Base-by-base conservation (phyloP, 2,329 filamentous ascomycete species). In the Penicillium crustosum region DNA sequence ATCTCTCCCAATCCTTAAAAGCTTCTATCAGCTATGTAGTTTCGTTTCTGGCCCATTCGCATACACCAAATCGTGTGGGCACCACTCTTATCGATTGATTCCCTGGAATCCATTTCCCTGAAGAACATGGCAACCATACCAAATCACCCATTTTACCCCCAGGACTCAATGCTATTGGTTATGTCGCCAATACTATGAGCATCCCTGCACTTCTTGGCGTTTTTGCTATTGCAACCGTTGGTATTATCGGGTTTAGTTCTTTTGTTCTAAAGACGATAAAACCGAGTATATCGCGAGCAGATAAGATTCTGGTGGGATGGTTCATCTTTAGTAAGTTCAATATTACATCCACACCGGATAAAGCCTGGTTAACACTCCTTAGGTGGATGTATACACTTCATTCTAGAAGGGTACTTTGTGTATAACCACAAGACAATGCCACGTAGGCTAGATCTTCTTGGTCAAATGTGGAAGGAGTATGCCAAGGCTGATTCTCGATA, bases 341-440 rank as follows among this genome's bases (percentile, higher is more conserved):
- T 21, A 39, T 38, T 39, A 21, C 10, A 10, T 6, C n/a, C 12
- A 35, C 7, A 12, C n/a, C 39, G 15, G 13, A 42, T 13, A 1
- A 13, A 38, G 19, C 12, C 10, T 8, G 2, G 2, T 39, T 13
- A 19, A 19, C 36, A 17, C n/a, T 13, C 15, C 17, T 27, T 35
- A 55, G 39, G 21, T 31, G 47, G 52, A 35, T 59, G 35, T 27
- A 53, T 57, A 15, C 54, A 60, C 21, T 39, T 57, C 6, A 19
- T 60, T 23, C 44, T 60, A 8, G 10, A 72, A 31, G 54, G 58
- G 4, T 56, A 57, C 29, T 57, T 53, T 44, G 44, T 53, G 13
- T 53, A 45, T 17, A 60, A 60, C 43, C 43, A 49, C 31, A 48
- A 43, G 27, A 47, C 36, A 7, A 57, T 57, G 49, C 58, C 53